Percentiles rank a stretch among this genome's conserved stretches.
Conservation (phyloP, 2,329 filamentous ascomycete genomes). For the Metarhizium sp. region DNA sequence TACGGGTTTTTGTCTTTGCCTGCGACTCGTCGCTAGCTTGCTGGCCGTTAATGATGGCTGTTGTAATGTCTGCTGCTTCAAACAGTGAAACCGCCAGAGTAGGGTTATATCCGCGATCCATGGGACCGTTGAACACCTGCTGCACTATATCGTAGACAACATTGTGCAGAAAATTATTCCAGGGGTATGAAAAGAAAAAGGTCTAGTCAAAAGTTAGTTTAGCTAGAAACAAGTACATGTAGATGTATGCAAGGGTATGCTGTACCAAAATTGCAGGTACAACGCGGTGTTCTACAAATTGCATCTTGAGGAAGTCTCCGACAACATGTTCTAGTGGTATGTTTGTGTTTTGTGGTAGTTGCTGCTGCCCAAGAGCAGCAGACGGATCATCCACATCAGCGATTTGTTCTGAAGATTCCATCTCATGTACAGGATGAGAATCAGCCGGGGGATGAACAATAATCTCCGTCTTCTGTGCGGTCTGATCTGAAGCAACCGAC, state of each 20-base stretch:
- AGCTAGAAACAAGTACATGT: background rate
- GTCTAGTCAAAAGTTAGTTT: slow-evolving; percentile 42
- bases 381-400: slow-evolving; percentile 4
- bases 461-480: background rate
- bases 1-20: slow-evolving; percentile 71
- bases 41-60: slow-evolving; percentile 87
- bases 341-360: slow-evolving; percentile 1
- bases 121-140: slow-evolving; percentile 96
- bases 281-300: slow-evolving; percentile 89
- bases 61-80: slow-evolving; percentile 79
- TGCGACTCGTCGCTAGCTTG: slow-evolving; percentile 79
- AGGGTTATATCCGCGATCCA: slow-evolving; percentile 92
- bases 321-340: slow-evolving; percentile 58
- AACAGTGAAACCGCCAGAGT: slow-evolving; percentile 87
- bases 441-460: slow-evolving; percentile 4
- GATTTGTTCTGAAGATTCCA: slow-evolving; percentile 4
- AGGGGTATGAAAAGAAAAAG: slow-evolving; percentile 97
- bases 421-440: background rate
- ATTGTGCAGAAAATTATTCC: slow-evolving; percentile 99
- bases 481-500: background rate
- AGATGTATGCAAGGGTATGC: background rate
- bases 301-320: slow-evolving; percentile 88
- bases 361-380: slow-evolving; percentile 7
- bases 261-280: slow-evolving; percentile 91
- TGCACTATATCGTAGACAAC: slow-evolving; percentile 98